These are phyloP conservation scores for Protomyces pachydermus DNA, from an alignment of 1,139 yeast species.

Conservation along the genomic window DNA sequence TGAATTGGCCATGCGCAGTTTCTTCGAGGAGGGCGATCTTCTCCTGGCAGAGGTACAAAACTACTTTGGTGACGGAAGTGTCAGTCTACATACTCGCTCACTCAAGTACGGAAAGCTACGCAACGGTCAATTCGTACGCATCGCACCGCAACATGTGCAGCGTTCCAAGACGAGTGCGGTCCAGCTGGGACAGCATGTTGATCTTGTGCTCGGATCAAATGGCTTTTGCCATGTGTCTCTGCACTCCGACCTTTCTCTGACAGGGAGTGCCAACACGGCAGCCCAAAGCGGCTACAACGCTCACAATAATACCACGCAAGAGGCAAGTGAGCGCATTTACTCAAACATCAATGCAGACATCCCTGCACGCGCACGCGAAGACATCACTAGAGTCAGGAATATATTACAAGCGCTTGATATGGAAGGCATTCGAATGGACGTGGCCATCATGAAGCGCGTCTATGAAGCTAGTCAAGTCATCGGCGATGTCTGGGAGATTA, in stretches of 20 bases:
- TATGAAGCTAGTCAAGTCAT: conserved; percentile 86
- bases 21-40: conserved; percentile 93
- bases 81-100: conserved; percentile 91
- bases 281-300: conserved; percentile 42
- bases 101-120: conserved; percentile 90
- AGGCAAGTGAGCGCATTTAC: conserved; percentile 91
- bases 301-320: conserved; percentile 88
- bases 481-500: conserved; percentile 64
- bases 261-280: conserved; percentile 18
- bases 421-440: conserved; percentile 83
- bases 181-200: conserved; percentile 83
- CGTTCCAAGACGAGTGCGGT: conserved; percentile 84
- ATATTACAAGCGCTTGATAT: conserved; percentile 73
- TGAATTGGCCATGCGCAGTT: conserved; percentile 91
- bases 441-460: conserved; percentile 68
- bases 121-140: conserved; percentile 75
- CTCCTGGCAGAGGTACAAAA: conserved; percentile 91
- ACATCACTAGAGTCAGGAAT: conserved; percentile 79
- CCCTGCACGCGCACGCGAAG: conserved; percentile 55
- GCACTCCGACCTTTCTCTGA: conserved; percentile 43
- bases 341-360: conserved; percentile 80
- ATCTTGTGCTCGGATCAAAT: conserved; percentile 84
- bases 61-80: conserved; percentile 82
- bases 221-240: conserved; percentile 92
- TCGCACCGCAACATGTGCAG: conserved; percentile 75